Evolutionary conservation across 1,284 basidiomycete genomes (phyloP), one percentile per base, ranked within the genome.

Genomic region (Vanrija pseudolonga): DNA sequence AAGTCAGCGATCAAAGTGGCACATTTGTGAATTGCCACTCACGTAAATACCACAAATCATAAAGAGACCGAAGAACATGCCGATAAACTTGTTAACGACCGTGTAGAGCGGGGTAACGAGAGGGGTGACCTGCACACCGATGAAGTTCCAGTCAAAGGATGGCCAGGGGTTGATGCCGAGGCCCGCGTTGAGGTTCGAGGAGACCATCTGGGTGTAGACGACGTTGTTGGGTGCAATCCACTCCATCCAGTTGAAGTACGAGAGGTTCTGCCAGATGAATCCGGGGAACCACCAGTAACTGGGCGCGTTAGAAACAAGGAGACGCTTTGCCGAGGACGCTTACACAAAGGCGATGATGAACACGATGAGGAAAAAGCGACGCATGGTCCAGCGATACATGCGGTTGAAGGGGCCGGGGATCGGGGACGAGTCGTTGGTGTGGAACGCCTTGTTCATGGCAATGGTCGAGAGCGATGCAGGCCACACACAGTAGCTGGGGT

Each of bases 171-270:
- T 55, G 17, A 57, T 12, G 6, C 71, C 70, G 11, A 77, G 56
- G 45, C 77, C 76, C 4, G 41, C 45, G 4, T 5, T 15, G 52
- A 55, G 22, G 12, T 37, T 45, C 17, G 51, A 44, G 20, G 58
- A 59, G 57, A 62, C 50, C 38, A 68, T 59, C 43, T 56, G 57
- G 43, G 56, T 55, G 4, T 70, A 51, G 11, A 44, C 49, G 19
- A 57, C 42, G 44, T 66, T 66, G 53, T 67, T 66, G 6, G 82
- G 82, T 24, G 71, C 76, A 61, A 84, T 83, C 83, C 83, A 84
- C 54, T 77, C 80, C 17, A 83, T 79, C 83, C 83, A 84, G 60
- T 79, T 80, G 67, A 84, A 84, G 57, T 74, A 78, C 14, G 80
- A 80, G 7, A 84, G 73, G 19, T 77, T 80, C 14, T 53, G 56